Percentiles rank a stretch among this genome's conserved stretches.
Conservation (phyloP, 306 rosid genomes). For the Trifolium subterraneum region DNA sequence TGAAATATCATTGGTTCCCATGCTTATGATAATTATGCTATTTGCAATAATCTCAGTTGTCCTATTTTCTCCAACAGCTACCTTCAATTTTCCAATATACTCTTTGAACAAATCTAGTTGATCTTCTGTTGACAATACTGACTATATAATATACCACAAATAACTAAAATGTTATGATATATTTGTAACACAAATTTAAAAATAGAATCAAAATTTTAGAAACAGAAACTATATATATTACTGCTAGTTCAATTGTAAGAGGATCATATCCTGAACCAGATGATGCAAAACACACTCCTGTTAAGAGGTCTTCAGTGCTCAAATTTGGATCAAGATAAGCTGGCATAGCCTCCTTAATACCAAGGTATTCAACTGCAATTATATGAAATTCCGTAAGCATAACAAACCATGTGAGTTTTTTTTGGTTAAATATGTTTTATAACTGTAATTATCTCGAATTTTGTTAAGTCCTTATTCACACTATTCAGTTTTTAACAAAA, state of each 20-base stretch:
- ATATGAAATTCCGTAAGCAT: background rate
- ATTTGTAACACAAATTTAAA: background rate
- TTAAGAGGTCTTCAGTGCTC: conserved; percentile 46
- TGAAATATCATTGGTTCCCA: conserved; percentile 46
- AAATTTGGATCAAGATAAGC: conserved; percentile 54
- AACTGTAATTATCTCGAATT: background rate
- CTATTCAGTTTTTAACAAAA: background rate
- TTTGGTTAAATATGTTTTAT: background rate
- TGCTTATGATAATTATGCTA: conserved; percentile 18
- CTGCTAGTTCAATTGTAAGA: conserved; percentile 35
- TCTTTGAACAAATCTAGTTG: conserved; percentile 45
- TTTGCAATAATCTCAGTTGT: conserved; percentile 25
- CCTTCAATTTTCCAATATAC: conserved; percentile 36
- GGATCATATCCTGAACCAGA: conserved; percentile 58
- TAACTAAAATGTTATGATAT: background rate
- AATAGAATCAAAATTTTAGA: background rate
- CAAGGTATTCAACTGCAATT: conserved; percentile 47
- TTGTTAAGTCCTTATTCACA: background rate
- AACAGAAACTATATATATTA: conserved; percentile 13
- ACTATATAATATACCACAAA: conserved; percentile 12
- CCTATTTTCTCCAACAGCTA: conserved; percentile 35
- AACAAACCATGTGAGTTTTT: background rate
- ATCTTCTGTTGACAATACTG: conserved; percentile 34
- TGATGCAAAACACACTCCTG: conserved; percentile 55
- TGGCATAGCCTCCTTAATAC: conserved; percentile 47